Evolutionary conservation across 768 basidiomycete species (phyloP), one percentile per base, ranked within the genome.

Genomic region (Mycena capillaripes): DNA sequence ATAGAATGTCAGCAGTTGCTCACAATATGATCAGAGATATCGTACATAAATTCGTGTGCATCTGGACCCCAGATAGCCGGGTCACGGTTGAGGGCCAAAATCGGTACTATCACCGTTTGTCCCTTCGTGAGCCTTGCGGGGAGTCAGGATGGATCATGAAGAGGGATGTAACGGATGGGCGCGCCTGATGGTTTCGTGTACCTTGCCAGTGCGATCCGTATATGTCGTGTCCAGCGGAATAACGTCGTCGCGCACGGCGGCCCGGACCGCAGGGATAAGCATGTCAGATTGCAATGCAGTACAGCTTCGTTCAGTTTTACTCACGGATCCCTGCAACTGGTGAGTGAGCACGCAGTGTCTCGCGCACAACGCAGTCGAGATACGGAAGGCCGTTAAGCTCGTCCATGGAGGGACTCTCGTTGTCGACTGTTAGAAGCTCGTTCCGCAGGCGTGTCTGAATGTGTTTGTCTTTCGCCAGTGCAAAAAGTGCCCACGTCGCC

Each of bases 61-160:
- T 66, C 65, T 34, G 56, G 42, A 16, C 65, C 65, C 65, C 65
- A 66, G 25, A n/a, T n/a, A n/a, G n/a, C n/a, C n/a, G n/a, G n/a
- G n/a, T n/a, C n/a, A n/a, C n/a, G n/a, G n/a, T n/a, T 66, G 6
- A 66, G 4, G 16, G 42, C 56, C 23, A 58, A n/a, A 38, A 66
- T 65, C 5, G 64, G 64, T 12, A 65, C 14, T 16, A 53, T 25
- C 27, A 66, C 40, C 7, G 53, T 1, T 14, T 64, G 46, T 14
- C 46, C 62, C 23, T 64, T 58, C 14, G 12, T 44, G 4, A 66
- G 12, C 42, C 65, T 66, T 19, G 14, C 16, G 3, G 6, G 25
- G 1, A 14, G 30, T 58, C 44, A 66, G 9, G 1, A 48, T 3
- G 64, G 7, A 21, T 17, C 34, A 58, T 1, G 4, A 12, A 66